Conservation (phyloP, 306 rosid species). For the Fragaria ananassa region DNA sequence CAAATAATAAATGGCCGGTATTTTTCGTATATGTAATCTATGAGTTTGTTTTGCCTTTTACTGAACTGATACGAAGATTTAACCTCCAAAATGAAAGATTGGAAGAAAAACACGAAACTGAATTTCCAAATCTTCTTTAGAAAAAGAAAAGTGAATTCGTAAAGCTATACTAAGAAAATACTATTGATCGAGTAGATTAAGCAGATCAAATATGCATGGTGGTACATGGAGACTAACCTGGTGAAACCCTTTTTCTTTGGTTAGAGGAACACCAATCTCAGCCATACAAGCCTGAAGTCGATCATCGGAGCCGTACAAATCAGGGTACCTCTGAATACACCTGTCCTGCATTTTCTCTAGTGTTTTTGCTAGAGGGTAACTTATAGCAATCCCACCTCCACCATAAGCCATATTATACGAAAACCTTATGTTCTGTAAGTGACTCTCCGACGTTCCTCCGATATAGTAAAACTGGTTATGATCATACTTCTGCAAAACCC, state of each 20-base stretch:
- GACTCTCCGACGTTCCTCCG: slow-evolving; percentile 69
- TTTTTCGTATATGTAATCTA: too few species aligned
- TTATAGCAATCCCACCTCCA: slow-evolving; percentile 74
- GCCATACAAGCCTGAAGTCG: slow-evolving; percentile 81
- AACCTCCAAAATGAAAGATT: neutral
- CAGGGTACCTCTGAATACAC: slow-evolving; percentile 58
- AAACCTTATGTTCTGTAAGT: slow-evolving; percentile 62
- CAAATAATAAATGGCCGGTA: too few species aligned
- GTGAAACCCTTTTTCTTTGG: slow-evolving; percentile 69
- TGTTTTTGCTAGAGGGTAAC: slow-evolving; percentile 54
- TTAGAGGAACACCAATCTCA: slow-evolving; percentile 77
- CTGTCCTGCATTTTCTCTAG: slow-evolving; percentile 65
- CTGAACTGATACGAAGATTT: too few species aligned
- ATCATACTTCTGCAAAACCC: slow-evolving; percentile 58
- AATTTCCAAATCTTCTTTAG: too few species aligned
- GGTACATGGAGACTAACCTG: slow-evolving; percentile 39
- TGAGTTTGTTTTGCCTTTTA: neutral
- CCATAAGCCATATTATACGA: slow-evolving; percentile 74
- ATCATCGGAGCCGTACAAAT: slow-evolving; percentile 67
- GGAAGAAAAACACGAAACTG: too few species aligned
- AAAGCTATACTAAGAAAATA: neutral
- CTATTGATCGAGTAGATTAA: neutral
- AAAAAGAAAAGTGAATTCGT: neutral
- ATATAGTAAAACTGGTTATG: slow-evolving; percentile 60
- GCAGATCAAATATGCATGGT: neutral